These are phyloP conservation scores for Dunaliella sp. DNA, from an alignment of 139 green algal species.

Conservation along the genomic window DNA sequence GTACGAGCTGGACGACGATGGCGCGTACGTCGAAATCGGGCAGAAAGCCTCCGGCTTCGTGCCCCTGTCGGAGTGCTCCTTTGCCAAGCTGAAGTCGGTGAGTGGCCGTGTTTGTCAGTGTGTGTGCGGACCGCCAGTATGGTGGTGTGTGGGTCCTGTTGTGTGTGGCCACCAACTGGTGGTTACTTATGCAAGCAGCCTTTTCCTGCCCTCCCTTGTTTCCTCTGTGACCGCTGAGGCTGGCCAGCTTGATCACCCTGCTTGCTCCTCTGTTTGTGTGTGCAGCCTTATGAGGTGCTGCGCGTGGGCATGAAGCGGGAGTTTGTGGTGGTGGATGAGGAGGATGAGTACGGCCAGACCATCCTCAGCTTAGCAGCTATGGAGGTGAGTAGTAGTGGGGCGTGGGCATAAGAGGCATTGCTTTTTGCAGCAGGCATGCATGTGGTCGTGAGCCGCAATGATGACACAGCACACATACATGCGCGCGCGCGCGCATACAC, in stretches of 20 bases:
- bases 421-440: too few relatives aligned
- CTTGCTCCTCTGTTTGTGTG: background rate
- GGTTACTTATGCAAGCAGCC: background rate
- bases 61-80: conserved; percentile 72
- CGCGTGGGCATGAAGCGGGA: conserved; percentile 68
- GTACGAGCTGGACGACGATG: conserved; percentile 78
- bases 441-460: background rate
- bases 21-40: conserved; percentile 92
- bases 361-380: conserved; percentile 76
- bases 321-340: conserved; percentile 81
- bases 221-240: too few relatives aligned
- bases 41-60: conserved; percentile 87
- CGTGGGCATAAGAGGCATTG: too few relatives aligned
- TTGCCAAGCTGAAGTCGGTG: conserved; percentile 59
- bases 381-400: too few relatives aligned
- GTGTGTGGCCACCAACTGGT: too few relatives aligned
- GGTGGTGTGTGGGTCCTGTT: too few relatives aligned
- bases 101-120: too few relatives aligned
- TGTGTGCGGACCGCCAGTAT: too few relatives aligned
- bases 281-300: conserved; percentile 69
- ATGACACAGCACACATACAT: background rate
- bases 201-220: too few relatives aligned
- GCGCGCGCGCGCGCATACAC: too few relatives aligned
- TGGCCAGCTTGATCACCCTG: too few relatives aligned
- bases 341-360: conserved; percentile 71